phyloP scores from a whole-genome alignment of 805 yeast species.

The Gaillardinia entomophila region DNA sequence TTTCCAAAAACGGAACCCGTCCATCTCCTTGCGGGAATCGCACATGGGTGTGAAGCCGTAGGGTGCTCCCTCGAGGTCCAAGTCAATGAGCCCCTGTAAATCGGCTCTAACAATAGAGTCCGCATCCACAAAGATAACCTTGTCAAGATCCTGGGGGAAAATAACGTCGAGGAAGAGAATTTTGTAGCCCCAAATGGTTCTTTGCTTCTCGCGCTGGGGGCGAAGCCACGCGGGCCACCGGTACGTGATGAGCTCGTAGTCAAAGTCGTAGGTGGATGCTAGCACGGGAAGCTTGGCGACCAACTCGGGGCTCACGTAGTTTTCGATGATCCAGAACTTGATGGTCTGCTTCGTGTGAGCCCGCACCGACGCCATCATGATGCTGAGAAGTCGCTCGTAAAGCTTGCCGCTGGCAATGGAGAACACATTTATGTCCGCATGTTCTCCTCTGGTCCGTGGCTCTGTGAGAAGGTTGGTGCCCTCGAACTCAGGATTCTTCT shows the following conservation, averaged over 20 bases:
- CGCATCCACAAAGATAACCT: slow-evolving; percentile 81
- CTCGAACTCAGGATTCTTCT: slow-evolving; percentile 22
- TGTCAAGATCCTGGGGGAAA: slow-evolving; percentile 71
- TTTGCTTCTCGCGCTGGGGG: slow-evolving; percentile 67
- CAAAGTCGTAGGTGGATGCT: slow-evolving; percentile 54
- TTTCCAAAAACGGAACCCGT: slow-evolving; percentile 88
- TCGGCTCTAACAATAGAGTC: slow-evolving; percentile 79
- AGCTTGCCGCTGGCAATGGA: slow-evolving; percentile 78
- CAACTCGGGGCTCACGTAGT: slow-evolving; percentile 69
- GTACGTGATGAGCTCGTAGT: slow-evolving; percentile 74
- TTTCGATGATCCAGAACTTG: slow-evolving; percentile 83
- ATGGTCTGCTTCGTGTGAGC: slow-evolving; percentile 51
- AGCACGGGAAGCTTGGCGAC: slow-evolving; percentile 53
- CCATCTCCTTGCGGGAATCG: slow-evolving; percentile 72
- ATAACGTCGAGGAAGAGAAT: slow-evolving; percentile 80
- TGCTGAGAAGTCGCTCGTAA: slow-evolving; percentile 66
- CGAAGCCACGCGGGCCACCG: slow-evolving; percentile 93
- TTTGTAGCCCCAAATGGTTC: slow-evolving; percentile 86
- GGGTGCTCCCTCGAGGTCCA: slow-evolving; percentile 74
- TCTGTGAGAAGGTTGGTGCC: slow-evolving; percentile 4
- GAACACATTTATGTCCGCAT: slow-evolving; percentile 72
- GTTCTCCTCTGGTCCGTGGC: slow-evolving; percentile 10
- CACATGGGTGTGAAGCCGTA: slow-evolving; percentile 89
- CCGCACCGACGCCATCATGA: slow-evolving; percentile 79
- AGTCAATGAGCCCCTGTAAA: slow-evolving; percentile 57